Evolutionary conservation across 2,329 filamentous ascomycete species (phyloP).

Genomic region (Sporothrix euskadiensis): DNA sequence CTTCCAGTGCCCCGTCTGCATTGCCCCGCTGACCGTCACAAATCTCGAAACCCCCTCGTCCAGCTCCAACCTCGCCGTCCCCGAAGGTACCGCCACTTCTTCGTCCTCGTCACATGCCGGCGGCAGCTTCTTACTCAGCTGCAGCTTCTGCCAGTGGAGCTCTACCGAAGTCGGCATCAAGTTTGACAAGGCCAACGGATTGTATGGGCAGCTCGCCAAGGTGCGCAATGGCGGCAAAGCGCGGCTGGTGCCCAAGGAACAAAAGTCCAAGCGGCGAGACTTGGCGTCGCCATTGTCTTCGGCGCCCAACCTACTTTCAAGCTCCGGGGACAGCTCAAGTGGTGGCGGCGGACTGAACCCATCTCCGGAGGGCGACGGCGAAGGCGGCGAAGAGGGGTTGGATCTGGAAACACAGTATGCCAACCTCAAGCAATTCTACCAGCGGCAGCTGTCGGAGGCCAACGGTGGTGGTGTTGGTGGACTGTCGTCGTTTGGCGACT

Average conservation of each 20-base stretch:
- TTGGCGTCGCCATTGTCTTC: conserved; percentile 39
- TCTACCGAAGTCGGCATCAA: conserved; percentile 85
- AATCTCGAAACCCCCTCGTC: conserved; percentile 60
- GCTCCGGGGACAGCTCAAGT: neutral
- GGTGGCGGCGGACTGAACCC: neutral
- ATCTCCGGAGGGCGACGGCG: conserved; percentile 33
- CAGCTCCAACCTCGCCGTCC: conserved; percentile 47
- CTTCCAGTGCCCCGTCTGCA: conserved; percentile 90
- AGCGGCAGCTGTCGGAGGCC: conserved; percentile 70
- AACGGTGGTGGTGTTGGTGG: conserved; percentile 51
- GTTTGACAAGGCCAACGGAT: conserved; percentile 85
- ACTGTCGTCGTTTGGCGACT: conserved; percentile 47
- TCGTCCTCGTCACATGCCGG: conserved; percentile 31
- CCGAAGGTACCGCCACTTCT: conserved; percentile 41
- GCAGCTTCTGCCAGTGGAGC: conserved; percentile 91
- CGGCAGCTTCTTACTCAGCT: conserved; percentile 73
- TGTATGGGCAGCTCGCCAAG: conserved; percentile 75
- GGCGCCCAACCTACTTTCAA: neutral
- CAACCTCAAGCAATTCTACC: conserved; percentile 77
- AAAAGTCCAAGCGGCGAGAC: conserved; percentile 54
- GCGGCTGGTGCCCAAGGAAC: conserved; percentile 53
- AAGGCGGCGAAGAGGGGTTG: conserved; percentile 47
- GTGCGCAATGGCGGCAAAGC: conserved; percentile 62
- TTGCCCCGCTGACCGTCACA: conserved; percentile 74
- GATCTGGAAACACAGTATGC: conserved; percentile 71